Base-by-base conservation (phyloP, 1,284 basidiomycete genomes). In the Quambalaria eucalypti region DNA sequence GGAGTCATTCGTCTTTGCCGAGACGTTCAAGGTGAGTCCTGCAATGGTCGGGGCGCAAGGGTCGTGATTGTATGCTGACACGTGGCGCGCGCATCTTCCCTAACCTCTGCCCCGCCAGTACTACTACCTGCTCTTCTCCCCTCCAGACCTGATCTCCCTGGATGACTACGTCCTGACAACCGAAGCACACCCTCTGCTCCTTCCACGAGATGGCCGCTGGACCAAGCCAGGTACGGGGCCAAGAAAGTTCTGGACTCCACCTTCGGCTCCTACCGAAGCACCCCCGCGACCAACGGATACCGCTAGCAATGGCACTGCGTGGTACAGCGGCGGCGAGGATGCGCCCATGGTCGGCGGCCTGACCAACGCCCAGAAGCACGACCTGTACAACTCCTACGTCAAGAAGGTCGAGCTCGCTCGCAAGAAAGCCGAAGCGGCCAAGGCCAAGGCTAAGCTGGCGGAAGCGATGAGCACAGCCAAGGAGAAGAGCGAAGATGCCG, bases 101-200 rank as follows among this genome's bases (percentile, higher is more conserved):
- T n/a, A n/a, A n/a, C 14, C 30, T 50, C 21, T 1, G 3, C 14
- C 5, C 28, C 1, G 5, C 30, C 28, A 31, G 54, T 73, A 73
- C 54, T 76, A 72, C 59, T 74, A 74, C 49, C 60, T 76, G 42
- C 69, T 77, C 5, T 81, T 82, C 60, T 78, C 79, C 16, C 79
- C 80, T 21, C 80, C 78, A 0, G 77, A 80, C 40, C 60, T 80
- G 21, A 64, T 82, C 29, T 79, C 78, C n/a, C 75, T 83, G 16
- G 82, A 83, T 69, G 71, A 82, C 62, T 82, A 79, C 62, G 81
- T 82, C 30, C 77, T 81, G 54, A 80, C 80, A 25, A 81, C 80
- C 12, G 79, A 70, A 52, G 73, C 73, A 46, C 73, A 75, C 49
- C 73, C 71, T 10, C 54, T 75, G 10, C 61, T 74, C n/a, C 54